These are phyloP conservation scores for Xylaria sp. DNA, from an alignment of 2,329 filamentous ascomycete species.

Conservation along the genomic window DNA sequence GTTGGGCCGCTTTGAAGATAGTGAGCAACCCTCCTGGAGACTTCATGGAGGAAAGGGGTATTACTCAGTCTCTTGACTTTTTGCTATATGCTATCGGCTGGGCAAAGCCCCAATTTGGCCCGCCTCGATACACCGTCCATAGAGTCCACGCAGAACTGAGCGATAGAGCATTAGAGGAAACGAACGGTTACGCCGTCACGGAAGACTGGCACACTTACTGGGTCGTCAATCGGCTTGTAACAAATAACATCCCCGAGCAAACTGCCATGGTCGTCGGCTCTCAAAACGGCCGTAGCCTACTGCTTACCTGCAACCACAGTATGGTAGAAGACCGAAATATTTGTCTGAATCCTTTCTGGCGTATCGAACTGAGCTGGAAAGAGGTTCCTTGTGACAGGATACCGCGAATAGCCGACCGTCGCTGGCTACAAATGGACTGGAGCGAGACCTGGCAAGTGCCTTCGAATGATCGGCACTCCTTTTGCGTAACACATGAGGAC, in stretches of 20 bases:
- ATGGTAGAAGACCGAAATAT: not conserved
- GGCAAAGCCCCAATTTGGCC: not conserved
- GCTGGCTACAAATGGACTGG: not conserved
- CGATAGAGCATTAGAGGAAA: not conserved
- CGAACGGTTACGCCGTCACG: not conserved
- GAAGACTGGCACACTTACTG: not conserved
- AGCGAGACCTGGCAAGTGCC: too few relatives aligned
- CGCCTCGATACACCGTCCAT: not conserved
- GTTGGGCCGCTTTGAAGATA: not conserved
- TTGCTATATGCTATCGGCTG: not conserved
- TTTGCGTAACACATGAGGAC: too few relatives aligned
- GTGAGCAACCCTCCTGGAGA: not conserved
- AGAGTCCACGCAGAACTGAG: not conserved
- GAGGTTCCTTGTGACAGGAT: not conserved
- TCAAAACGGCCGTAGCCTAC: not conserved
- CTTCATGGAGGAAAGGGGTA: not conserved
- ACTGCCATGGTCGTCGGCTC: not conserved
- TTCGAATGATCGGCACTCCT: too few relatives aligned
- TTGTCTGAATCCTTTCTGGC: not conserved
- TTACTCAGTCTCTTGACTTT: not conserved
- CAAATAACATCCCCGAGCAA: not conserved
- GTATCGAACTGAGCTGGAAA: not conserved
- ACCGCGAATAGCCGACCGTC: not conserved
- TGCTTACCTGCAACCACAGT: not conserved
- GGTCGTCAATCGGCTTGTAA: not conserved